Base-by-base conservation (phyloP, 192 early-diverging fungal genomes). In the Rhizophagus prolifer region DNA sequence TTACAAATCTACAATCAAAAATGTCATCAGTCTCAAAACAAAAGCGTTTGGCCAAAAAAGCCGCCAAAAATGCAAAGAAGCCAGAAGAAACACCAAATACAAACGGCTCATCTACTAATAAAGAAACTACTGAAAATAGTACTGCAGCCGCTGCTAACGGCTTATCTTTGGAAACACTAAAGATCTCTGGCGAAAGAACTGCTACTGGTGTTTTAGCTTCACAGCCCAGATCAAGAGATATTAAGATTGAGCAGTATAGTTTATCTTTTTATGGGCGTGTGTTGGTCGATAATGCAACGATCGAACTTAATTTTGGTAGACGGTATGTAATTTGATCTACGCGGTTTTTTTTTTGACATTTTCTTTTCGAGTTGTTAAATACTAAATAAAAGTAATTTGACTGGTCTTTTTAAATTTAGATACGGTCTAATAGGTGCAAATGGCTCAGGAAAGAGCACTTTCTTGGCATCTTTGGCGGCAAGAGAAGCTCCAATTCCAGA, bases 251-350 rank as follows among this genome's bases (percentile, higher is more conserved):
- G 82, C 91, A 90, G 19, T 98, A 92, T 90, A 93, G 94, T 34
- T 92, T 99, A 74, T 92, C 91, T 60, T 98, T 92, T 88, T 94
- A 94, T 85, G 97, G 96, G 38, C 94, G 97, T 83, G 91, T 93
- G 78, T 90, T 99, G 67, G 93, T 99, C 80, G 89, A 93, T 70
- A 97, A 98, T 82, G 91, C 96, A 50, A 91, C 90, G 58, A 91
- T 99, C 65, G 97, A 98, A 86, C 90, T 99, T 83, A 99, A 99
- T 91, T 98, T 93, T 86, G 98, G 98, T 79, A 92, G 96, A 84
- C 90, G 98, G 74, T 86, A 84, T 41, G n/a, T 67, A 5, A 23
- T 60, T 36, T 31, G 69, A 50, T 28, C 12, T 47, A 13, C 23
- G 9, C 38, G 9, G 5, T 66, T 66, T 66, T 38, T 31, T 66